Conservation (phyloP, 2,329 filamentous ascomycete species). For the Talaromyces sp. region DNA sequence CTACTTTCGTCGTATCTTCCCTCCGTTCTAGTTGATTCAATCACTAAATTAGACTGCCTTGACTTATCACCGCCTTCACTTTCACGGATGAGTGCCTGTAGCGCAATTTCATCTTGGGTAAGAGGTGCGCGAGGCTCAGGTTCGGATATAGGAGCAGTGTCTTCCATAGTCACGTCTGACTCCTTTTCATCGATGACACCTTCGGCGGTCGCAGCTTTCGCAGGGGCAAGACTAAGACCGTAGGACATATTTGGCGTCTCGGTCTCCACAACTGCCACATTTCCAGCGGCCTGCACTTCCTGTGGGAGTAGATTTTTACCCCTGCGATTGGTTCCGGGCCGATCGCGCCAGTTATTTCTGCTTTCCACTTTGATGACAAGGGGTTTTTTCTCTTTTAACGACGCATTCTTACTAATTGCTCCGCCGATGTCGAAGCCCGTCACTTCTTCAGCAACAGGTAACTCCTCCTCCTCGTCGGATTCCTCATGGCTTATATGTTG, state of each 20-base stretch:
- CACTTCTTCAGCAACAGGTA: conserved; percentile 42
- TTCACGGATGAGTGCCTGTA: conserved; percentile 62
- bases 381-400: conserved; percentile 49
- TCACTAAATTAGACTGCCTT: conserved; percentile 49
- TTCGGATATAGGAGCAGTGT: conserved; percentile 19
- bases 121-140: conserved; percentile 36
- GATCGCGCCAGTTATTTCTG: conserved; percentile 67
- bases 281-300: conserved; percentile 48
- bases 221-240: conserved; percentile 50
- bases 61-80: conserved; percentile 37
- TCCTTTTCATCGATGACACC: conserved; percentile 18
- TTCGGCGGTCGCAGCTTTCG: neutral
- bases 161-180: conserved; percentile 27
- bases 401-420: conserved; percentile 36
- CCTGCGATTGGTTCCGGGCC: conserved; percentile 45
- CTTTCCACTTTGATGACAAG: conserved; percentile 76
- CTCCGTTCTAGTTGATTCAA: conserved; percentile 33
- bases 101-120: conserved; percentile 58
- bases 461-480: conserved; percentile 47
- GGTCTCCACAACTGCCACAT: conserved; percentile 40
- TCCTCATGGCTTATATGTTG: conserved; percentile 45
- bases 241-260: conserved; percentile 49
- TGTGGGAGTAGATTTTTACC: conserved; percentile 56
- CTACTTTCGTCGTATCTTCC: conserved; percentile 43
- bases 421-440: conserved; percentile 50